Evolutionary conservation across 352 stramenopile species (phyloP), one percentile per base, ranked within the genome.

Genomic region (Detonula confervacea): DNA sequence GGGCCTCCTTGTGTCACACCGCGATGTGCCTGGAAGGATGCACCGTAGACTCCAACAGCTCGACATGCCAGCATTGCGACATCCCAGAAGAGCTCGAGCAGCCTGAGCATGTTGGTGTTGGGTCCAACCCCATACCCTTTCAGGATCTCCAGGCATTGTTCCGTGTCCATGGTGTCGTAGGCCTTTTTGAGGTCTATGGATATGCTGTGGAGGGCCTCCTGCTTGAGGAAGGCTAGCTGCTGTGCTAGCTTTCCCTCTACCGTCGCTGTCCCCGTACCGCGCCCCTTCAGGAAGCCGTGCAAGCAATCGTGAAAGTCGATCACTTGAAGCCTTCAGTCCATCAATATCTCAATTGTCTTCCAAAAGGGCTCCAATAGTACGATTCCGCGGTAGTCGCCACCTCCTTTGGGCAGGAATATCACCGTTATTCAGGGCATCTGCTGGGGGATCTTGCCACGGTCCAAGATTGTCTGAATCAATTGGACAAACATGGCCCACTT

Each of bases 161-260:
- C 29, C 27, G 56, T 18, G 24, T 83, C 74, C 44, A 83, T 61
- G n/a, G 57, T 59, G 24, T 81, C 73, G 61, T 66, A 81, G 14
- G 73, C 73, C 60, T 81, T 81, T n/a, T 35, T 49, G 2, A 81
- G 47, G 54, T 81, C 73, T 25, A 77, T 12, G 39, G 65, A 81
- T n/a, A 77, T 52, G 33, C 33, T 9, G 25, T 66, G 72, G 20
- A 81, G 35, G 0, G 73, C 54, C 8, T 44, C 14, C 20, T 77
- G 42, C 20, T 59, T 9, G 2, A 73, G 37, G n/a, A 29, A 52
- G 24, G 66, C 66, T 1, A 83, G 67, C 27, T 83, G 66, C 37
- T 73, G 55, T 0, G 22, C 22, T 29, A 83, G 25, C 49, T 83
- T 83, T 4, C 44, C 67, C 33, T 83, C 66, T 52, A 79, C 59